Base-by-base conservation (phyloP, 805 yeast genomes). In the Metschnikowia aberdeeniae region DNA sequence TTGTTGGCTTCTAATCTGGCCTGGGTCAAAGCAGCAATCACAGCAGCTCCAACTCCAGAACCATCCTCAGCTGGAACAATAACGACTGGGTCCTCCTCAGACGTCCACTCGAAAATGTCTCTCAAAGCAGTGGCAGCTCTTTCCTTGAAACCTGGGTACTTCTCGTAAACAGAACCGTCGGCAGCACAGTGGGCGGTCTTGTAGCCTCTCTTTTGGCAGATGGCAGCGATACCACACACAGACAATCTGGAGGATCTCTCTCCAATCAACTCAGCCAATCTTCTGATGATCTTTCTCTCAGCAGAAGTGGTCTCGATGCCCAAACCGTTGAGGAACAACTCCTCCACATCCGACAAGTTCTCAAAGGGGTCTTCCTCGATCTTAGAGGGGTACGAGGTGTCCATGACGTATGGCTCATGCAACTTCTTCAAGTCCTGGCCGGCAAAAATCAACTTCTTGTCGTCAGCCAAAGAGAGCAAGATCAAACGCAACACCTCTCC, bases 41-140 rank as follows among this genome's bases (percentile, higher is more conserved):
- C 79, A 42, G 98, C 99, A 45, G 99, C 99, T 64, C 99, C 99
- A 40, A 88, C 97, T 73, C 98, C 98, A 32, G 93, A 85, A 59
- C 99, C 99, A 72, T 93, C 99, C 72, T 92, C 97, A 54, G 99
- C 98, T 47, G 95, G 86, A 34, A 84, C 87, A 56, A 90, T 81
- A 53, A 76, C 70, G 61, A 93, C 82, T 53, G 98, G 98, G 66
- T 89, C 89, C 48, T 81, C 80, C 53, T 72, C 56, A 14, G 57
- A 51, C 27, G 56, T 58, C 97, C 97, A 92, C 54, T 75, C 92
- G 61, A 88, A 87, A 58, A 92, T 89, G 63, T 89, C 97, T 67
- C 82, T 81, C 63, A 92, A 77, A 47, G 87, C 97, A 62, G 77
- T 76, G 40, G 95, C 95, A 30, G 96, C 96, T 62, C 96, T 80